Percentiles rank a stretch among this genome's conserved stretches.
Evolutionary conservation across 2,329 filamentous ascomycete species (phyloP).

Genomic region (Akanthomyces muscarius): DNA sequence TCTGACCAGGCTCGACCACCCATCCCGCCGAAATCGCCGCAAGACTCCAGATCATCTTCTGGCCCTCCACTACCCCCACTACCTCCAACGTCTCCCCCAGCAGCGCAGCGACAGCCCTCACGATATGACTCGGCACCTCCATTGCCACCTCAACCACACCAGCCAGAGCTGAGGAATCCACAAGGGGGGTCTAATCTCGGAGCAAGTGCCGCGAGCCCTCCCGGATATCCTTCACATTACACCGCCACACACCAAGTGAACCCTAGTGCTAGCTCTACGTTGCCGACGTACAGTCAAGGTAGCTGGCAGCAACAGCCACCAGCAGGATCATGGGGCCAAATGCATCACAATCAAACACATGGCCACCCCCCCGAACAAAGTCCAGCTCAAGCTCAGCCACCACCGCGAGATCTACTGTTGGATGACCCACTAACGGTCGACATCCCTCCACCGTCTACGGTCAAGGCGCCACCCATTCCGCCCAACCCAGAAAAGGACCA

Average conservation of each 20-base stretch:
- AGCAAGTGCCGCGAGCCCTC: not conserved
- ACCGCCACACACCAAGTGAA: not conserved
- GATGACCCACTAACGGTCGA: constrained; percentile 53
- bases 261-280: constrained; percentile 12
- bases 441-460: constrained; percentile 44
- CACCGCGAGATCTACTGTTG: constrained; percentile 49
- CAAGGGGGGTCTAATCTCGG: not conserved
- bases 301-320: constrained; percentile 22
- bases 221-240: constrained; percentile 7
- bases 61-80: constrained; percentile 30
- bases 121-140: constrained; percentile 48
- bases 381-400: constrained; percentile 24
- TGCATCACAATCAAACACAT: constrained; percentile 27
- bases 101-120: constrained; percentile 27
- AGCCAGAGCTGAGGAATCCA: constrained; percentile 9
- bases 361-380: constrained; percentile 25
- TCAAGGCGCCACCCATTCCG: constrained; percentile 78
- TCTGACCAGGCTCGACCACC: constrained; percentile 39
- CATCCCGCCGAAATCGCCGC: constrained; percentile 52
- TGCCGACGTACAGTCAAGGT: constrained; percentile 24
- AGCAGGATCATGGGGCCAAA: constrained; percentile 24
- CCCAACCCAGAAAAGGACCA: constrained; percentile 95
- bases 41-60: constrained; percentile 24
- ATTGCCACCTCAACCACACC: constrained; percentile 34
- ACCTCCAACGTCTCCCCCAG: constrained; percentile 23